Evolutionary conservation across 2,329 filamentous ascomycete species (phyloP).

Genomic region (Nothopassalora personata): DNA sequence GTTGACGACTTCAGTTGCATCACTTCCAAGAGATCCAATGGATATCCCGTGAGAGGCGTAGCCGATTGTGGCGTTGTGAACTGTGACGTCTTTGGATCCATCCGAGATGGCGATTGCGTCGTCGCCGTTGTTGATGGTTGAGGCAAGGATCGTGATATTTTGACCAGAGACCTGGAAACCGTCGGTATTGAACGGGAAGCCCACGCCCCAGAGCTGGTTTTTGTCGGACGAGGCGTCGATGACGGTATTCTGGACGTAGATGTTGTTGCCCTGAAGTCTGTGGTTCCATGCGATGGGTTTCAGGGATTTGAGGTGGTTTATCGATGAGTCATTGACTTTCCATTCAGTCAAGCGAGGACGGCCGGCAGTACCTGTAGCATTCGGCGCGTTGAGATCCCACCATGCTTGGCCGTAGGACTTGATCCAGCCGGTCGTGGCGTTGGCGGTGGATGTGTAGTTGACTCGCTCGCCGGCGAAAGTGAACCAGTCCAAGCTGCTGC

Average conservation of each 20-base stretch:
- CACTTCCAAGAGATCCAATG: slow-evolving; percentile 41
- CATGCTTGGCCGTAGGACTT: slow-evolving; percentile 43
- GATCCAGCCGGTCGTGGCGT: slow-evolving; percentile 41
- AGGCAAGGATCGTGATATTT: slow-evolving; percentile 23
- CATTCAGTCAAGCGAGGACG: slow-evolving; percentile 36
- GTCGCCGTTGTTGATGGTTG: slow-evolving; percentile 3
- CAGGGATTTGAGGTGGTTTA: slow-evolving; percentile 39
- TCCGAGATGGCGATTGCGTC: slow-evolving; percentile 29
- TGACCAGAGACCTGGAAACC: slow-evolving; percentile 33
- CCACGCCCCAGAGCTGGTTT: slow-evolving; percentile 11
- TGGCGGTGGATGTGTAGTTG: slow-evolving; percentile 32
- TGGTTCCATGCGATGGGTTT: slow-evolving; percentile 45
- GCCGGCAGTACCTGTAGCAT: slow-evolving; percentile 35
- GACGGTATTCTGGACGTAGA: slow-evolving; percentile 38
- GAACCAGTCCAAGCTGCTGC: slow-evolving; percentile 38
- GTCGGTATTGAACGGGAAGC: slow-evolving; percentile 42
- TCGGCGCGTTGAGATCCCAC: slow-evolving; percentile 41
- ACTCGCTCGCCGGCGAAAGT: slow-evolving; percentile 33
- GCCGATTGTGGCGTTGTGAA: slow-evolving; percentile 39
- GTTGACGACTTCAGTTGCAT: slow-evolving; percentile 34
- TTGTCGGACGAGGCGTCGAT: slow-evolving; percentile 36
- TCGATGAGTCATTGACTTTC: slow-evolving; percentile 33
- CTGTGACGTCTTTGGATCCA: slow-evolving; percentile 37
- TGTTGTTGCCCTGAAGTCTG: slow-evolving; percentile 37
- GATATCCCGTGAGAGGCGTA: slow-evolving; percentile 41